These are phyloP conservation scores for Heteromeles arbutifolia DNA, from an alignment of 306 rosid species.

Conservation along the genomic window DNA sequence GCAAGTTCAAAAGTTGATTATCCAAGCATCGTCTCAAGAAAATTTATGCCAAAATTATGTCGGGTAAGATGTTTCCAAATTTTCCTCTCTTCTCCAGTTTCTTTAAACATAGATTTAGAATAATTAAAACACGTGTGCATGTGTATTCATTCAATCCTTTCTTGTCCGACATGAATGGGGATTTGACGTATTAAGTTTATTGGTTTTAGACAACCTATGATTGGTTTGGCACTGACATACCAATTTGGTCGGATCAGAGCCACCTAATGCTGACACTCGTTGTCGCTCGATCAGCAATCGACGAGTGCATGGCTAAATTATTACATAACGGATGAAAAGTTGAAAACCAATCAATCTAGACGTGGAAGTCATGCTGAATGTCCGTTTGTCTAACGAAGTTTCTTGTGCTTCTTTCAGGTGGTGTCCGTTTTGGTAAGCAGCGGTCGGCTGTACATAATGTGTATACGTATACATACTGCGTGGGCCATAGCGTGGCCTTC, in stretches of 20 bases:
- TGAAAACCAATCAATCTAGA: not conserved
- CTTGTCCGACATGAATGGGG: not conserved
- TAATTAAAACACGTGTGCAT: not conserved
- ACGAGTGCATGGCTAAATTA: not conserved
- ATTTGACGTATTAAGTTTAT: not conserved
- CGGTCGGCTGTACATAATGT: conserved; percentile 20
- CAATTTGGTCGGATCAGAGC: not conserved
- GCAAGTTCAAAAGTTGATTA: conserved; percentile 87
- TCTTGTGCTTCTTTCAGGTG: conserved; percentile 52
- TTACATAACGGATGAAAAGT: not conserved
- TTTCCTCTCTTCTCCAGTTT: not conserved
- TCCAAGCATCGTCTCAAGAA: conserved; percentile 80
- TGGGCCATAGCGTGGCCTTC: not conserved
- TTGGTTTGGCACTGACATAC: not conserved
- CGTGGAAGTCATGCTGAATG: not conserved
- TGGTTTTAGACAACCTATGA: not conserved
- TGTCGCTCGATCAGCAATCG: not conserved
- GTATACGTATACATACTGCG: conserved; percentile 22
- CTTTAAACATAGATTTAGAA: not conserved
- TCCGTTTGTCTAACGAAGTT: not conserved
- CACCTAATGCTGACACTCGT: no score
- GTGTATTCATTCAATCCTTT: not conserved
- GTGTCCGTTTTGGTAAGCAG: conserved; percentile 87
- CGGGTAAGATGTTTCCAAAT: conserved; percentile 54
- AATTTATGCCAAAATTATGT: conserved; percentile 96